A percentile compares a stretch with the other conserved stretches of the same genome.
phyloP scores from a whole-genome alignment of 208 protist genomes.

The Leishmania gerbilli region DNA sequence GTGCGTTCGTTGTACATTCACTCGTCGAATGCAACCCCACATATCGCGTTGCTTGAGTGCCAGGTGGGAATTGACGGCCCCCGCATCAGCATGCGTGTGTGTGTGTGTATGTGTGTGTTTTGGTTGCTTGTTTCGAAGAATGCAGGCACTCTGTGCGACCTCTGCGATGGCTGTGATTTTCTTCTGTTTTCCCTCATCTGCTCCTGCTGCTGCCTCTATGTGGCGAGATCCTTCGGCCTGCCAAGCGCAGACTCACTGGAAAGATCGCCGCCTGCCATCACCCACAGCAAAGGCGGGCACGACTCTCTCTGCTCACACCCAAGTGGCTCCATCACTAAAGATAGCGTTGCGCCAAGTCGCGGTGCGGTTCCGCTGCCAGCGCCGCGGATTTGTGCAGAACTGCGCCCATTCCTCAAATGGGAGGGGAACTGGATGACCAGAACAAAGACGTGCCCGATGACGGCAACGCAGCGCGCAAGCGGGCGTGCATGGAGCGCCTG shows the following conservation, averaged over 20 bases:
- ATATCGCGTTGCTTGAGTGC: too few species aligned
- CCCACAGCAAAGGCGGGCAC: not conserved
- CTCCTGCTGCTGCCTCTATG: not conserved
- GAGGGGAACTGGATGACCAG: not conserved
- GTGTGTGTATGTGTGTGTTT: not conserved
- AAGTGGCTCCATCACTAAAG: not conserved
- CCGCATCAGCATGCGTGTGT: not conserved
- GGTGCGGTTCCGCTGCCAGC: not conserved
- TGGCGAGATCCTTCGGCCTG: too few species aligned
- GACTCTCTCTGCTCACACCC: not conserved
- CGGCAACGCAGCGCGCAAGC: slow-evolving; percentile 13
- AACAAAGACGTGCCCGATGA: slow-evolving; percentile 6
- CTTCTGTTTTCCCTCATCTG: not conserved
- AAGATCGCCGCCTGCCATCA: not conserved
- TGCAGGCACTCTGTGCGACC: not conserved
- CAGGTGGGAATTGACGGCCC: not conserved
- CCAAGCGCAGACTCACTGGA: not conserved
- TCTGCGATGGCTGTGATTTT: not conserved
- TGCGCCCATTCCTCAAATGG: not conserved
- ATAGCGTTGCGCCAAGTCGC: not conserved
- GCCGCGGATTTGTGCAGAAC: not conserved
- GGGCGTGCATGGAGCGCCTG: slow-evolving; percentile 23
- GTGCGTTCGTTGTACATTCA: not conserved
- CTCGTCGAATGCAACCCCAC: not conserved
- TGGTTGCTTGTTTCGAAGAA: not conserved